Base-by-base conservation (phyloP, 75 land plant genomes). In the Pseudotsuga menziesii region DNA sequence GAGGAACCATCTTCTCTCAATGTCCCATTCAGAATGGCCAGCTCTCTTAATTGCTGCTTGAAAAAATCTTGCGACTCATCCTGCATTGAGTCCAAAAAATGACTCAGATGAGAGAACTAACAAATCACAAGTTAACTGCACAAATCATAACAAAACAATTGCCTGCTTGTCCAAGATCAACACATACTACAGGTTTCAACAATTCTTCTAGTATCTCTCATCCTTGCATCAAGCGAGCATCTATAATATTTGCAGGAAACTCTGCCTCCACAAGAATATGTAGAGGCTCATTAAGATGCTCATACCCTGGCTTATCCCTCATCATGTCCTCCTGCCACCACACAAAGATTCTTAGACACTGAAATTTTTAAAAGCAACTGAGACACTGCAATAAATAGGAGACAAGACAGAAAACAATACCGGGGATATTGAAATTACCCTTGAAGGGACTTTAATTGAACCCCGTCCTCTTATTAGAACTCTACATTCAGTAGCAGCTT, bases 271-370 rank as follows among this genome's bases (percentile, higher is more conserved):
- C 91, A 70, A 96, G 81, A 26, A 96, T 87, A 74, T 96, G 99
- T 41, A 96, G 88, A 35, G 97, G 99, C 77, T 96, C 99, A 77
- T 94, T 96, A 57, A 96, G 69, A 83, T 96, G 99, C 78, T 94
- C 99, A 83, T 94, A 96, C 4, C 99, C 99, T 70, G 97, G 94
- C 74, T 96, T 96, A 41, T 96, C 99, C 78, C 99, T 90, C 92
- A 96, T 89, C 89, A 94, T 92, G 61, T 93, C 96, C 77, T 93
- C 96, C 96, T 93, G 62, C 16, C 62, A 77, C 25, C 17, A 75
- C 69, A 73, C 52, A 61, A 39, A 76, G 15, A 57, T 23, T 5
- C 19, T 58, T 17, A 76, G 41, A 58, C 25, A 69, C 36, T 36
- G 14, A 58, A 27, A 36, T 19, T 19, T 19, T 29, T 61, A 32